Evolutionary conservation across 352 stramenopile species (phyloP), one percentile per base, ranked within the genome.

Genomic region (Phytophthora tubulina): DNA sequence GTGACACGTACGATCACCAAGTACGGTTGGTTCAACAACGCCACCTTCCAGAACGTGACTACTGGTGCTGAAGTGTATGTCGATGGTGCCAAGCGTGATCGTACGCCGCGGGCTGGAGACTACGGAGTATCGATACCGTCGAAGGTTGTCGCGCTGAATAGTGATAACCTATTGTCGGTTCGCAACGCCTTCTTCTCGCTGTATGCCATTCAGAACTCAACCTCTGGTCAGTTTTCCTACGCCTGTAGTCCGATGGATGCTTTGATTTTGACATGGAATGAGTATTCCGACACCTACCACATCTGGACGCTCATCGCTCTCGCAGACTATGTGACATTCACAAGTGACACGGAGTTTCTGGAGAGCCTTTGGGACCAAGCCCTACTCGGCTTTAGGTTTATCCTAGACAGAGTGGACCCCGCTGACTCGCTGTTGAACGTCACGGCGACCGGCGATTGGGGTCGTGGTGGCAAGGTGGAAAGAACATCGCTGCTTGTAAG

Each of bases 401-500:
- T 71, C 42, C 63, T 82, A 0, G 55, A 5, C 11, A 74, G 80
- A 9, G 38, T 82, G 5, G 75, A 82, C 30, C 33, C 32, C 11
- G 17, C 33, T 4, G 75, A 82, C 50, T 62, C 32, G 35, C 64
- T 82, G 3, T 31, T 80, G 2, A 69, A 75, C 1, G 64, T 84
- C 46, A 81, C 77, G 31, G 63, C 21, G 0, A 35, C 35, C 0
- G 58, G 44, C 14, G 77, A 84, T 51, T 84, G 77, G 77, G 73
- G 77, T 7, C 67, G 71, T 32, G 63, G 73, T 2, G 77, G 71
- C 6, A 82, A n/a, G 64, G 66, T 11, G 77, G 66, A 57, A 84
- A 84, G 64, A 80, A 78, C 32, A 82, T 80, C 21, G 77, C 72
- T 1, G 71, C 70, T n/a, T n/a, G n/a, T n/a, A n/a, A n/a, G n/a